Evolutionary conservation across 2,329 filamentous ascomycete genomes (phyloP).

Genomic region (Lasiodiplodia theobromae): DNA sequence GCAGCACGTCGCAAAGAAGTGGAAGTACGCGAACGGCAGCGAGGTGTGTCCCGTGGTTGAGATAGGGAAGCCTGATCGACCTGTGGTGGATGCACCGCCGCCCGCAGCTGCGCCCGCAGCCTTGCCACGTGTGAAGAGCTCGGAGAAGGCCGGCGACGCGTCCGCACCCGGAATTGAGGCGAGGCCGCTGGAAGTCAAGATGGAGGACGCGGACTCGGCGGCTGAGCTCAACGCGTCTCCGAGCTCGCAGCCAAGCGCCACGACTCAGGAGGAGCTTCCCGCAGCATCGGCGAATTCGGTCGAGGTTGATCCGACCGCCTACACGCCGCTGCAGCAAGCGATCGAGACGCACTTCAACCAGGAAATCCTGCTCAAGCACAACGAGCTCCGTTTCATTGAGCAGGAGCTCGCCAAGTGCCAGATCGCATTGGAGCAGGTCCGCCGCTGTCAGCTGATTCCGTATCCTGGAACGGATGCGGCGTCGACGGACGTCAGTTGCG

Average conservation of each 20-base stretch:
- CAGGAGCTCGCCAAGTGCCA: slow-evolving; percentile 97
- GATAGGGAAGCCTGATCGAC: slow-evolving; percentile 43
- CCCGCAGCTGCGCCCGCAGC: slow-evolving; percentile 28
- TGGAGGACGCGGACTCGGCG: slow-evolving; percentile 33
- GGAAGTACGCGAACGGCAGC: slow-evolving; percentile 37
- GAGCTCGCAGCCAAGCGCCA: slow-evolving; percentile 37
- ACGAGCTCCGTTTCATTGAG: slow-evolving; percentile 91
- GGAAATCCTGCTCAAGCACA: slow-evolving; percentile 92
- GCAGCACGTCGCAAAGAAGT: slow-evolving; percentile 39
- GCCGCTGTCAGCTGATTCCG: slow-evolving; percentile 89
- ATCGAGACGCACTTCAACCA: slow-evolving; percentile 89
- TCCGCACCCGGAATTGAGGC: slow-evolving; percentile 30
- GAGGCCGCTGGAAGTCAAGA: slow-evolving; percentile 32
- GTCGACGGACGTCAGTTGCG: slow-evolving; percentile 73
- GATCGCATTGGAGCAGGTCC: slow-evolving; percentile 88
- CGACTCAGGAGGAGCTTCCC: slow-evolving; percentile 33
- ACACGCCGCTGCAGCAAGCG: slow-evolving; percentile 68
- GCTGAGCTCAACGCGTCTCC: slow-evolving; percentile 30
- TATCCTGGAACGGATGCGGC: slow-evolving; percentile 77
- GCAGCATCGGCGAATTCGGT: slow-evolving; percentile 2
- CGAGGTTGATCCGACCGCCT: slow-evolving; percentile 42
- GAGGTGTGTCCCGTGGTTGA: slow-evolving; percentile 39
- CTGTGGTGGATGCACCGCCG: slow-evolving; percentile 36
- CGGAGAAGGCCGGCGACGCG: slow-evolving; percentile 26
- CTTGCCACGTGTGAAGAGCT: slow-evolving; percentile 34